A percentile compares a stretch with the other conserved stretches of the same genome.
phyloP scores from a whole-genome alignment of 1,139 yeast species.

The Scheffersomyces parashehatae region DNA sequence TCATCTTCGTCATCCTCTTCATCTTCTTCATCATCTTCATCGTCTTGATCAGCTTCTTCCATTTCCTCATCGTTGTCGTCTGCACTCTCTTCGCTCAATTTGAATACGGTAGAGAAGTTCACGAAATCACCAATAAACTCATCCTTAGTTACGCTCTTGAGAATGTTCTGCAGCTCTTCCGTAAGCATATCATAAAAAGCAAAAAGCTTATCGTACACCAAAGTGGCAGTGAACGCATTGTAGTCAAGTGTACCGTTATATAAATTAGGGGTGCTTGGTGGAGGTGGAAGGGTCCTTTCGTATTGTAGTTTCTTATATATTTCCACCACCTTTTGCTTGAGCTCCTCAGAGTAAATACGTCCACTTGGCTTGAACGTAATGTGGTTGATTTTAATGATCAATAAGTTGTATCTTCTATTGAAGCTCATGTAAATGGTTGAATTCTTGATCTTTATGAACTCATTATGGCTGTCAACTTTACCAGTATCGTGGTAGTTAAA shows the following conservation, averaged over 20 bases:
- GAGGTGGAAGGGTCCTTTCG: slow-evolving; percentile 10
- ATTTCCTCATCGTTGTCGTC: slow-evolving; percentile 12
- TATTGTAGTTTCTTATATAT: slow-evolving; percentile 18
- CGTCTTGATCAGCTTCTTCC: slow-evolving; percentile 17
- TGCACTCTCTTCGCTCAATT: slow-evolving; percentile 5
- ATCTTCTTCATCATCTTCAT: slow-evolving; percentile 11
- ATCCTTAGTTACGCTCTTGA: slow-evolving; percentile 24
- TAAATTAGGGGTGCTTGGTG: slow-evolving; percentile 4
- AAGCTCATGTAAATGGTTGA: slow-evolving; percentile 29
- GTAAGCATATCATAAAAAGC: slow-evolving; percentile 17
- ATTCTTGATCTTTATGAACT: slow-evolving; percentile 18
- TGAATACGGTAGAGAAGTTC: slow-evolving; percentile 22
- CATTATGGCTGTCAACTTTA: slow-evolving; percentile 4
- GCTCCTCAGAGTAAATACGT: slow-evolving; percentile 13
- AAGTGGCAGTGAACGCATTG: slow-evolving; percentile 26
- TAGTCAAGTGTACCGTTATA: slow-evolving; percentile 17
- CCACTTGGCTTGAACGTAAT: slow-evolving; percentile 14
- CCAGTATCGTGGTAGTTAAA: slow-evolving; percentile 8
- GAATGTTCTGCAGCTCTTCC: slow-evolving; percentile 20
- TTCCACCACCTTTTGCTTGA: slow-evolving; percentile 13
- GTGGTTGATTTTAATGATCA: slow-evolving; percentile 31
- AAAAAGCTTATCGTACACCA: slow-evolving; percentile 28
- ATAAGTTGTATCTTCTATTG: slow-evolving; percentile 24
- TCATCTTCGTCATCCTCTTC: slow-evolving; percentile 5
- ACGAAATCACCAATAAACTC: slow-evolving; percentile 34